Percentiles rank a stretch among this genome's conserved stretches.
Conservation (phyloP, 352 stramenopile species). For the Pythium brachiatum region DNA sequence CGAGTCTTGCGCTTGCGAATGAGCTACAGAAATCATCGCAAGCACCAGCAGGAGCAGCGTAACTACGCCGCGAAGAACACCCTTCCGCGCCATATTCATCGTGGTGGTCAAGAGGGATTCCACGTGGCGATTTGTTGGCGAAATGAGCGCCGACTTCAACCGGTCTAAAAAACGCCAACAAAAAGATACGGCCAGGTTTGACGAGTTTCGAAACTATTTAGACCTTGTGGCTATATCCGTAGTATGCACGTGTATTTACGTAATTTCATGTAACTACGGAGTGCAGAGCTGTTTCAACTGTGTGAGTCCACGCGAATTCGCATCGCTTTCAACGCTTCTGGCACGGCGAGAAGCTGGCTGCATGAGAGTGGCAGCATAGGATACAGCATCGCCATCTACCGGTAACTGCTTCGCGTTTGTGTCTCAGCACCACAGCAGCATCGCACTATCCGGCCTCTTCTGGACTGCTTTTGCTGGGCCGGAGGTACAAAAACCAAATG, state of each 20-base stretch:
- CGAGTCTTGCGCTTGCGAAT: conserved; percentile 1
- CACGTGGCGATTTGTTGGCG: background rate
- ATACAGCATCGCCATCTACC: too few relatives aligned
- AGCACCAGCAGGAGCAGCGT: background rate
- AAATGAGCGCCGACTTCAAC: background rate
- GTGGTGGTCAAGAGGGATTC: background rate
- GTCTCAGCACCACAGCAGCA: too few relatives aligned
- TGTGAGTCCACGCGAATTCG: too few relatives aligned
- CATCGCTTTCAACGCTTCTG: too few relatives aligned
- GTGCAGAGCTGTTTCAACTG: too few relatives aligned
- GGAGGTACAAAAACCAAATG: background rate
- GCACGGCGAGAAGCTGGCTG: too few relatives aligned
- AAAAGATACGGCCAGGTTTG: background rate
- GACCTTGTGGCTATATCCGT: background rate
- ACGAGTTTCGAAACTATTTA: background rate
- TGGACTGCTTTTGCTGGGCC: background rate
- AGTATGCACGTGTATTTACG: too few relatives aligned
- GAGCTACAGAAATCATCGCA: background rate
- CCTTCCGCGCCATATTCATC: background rate
- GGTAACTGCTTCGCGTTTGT: too few relatives aligned
- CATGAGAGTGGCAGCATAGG: too few relatives aligned
- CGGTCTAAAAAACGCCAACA: background rate
- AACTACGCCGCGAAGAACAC: background rate
- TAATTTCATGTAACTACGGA: too few relatives aligned
- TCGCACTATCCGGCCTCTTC: background rate